phyloP scores from a whole-genome alignment of 805 yeast species.

The Schwanniomyces polymorphus region DNA sequence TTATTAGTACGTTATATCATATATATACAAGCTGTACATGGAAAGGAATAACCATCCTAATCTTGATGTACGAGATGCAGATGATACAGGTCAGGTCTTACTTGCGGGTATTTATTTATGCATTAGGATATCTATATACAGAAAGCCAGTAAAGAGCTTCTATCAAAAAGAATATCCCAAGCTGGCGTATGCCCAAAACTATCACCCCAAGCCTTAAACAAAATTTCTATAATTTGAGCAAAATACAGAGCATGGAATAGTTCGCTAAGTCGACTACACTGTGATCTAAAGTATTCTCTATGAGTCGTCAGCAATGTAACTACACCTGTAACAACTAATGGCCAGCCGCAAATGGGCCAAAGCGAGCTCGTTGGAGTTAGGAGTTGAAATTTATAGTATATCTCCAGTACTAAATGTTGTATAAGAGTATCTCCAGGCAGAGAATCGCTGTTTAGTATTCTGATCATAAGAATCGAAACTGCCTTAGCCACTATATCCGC shows the following conservation, averaged over 20 bases:
- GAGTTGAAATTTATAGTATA: background rate
- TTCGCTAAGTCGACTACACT: conserved; percentile 1
- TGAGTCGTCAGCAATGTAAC: background rate
- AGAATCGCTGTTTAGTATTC: background rate
- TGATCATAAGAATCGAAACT: background rate
- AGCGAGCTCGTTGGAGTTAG: conserved; percentile 1
- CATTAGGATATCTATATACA: background rate
- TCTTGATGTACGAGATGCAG: background rate
- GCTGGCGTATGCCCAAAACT: background rate
- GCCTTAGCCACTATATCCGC: conserved; percentile 1
- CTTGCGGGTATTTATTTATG: too few relatives aligned
- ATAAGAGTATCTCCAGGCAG: background rate
- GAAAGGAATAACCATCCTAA: too few relatives aligned
- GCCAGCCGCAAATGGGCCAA: conserved; percentile 4
- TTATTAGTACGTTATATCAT: too few relatives aligned
- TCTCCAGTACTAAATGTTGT: conserved; percentile 1
- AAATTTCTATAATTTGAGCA: conserved; percentile 1
- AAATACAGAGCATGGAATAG: conserved; percentile 2
- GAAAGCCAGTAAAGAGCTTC: background rate
- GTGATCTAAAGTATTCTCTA: background rate
- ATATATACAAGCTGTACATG: too few relatives aligned
- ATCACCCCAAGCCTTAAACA: conserved; percentile 1
- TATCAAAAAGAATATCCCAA: conserved; percentile 3
- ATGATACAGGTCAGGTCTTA: background rate
- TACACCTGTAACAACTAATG: background rate